Evolutionary conservation across 1,139 yeast species (phyloP).

Genomic region (Blastobotrys aristatus): DNA sequence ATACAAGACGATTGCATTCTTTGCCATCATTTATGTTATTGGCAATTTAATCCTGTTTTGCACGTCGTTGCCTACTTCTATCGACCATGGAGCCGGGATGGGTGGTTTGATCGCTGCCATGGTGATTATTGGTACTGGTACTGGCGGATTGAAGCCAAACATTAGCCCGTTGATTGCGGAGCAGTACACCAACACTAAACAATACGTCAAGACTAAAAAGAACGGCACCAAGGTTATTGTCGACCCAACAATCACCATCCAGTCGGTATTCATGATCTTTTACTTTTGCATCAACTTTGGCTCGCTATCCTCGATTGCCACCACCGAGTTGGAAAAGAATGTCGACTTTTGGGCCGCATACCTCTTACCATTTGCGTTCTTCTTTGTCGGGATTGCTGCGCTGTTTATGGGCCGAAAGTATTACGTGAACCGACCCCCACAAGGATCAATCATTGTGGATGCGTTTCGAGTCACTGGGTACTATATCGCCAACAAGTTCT

Average conservation of each 20-base stretch:
- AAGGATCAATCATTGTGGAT: constrained; percentile 56
- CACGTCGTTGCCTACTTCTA: constrained; percentile 65
- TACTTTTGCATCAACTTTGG: constrained; percentile 81
- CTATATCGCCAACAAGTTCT: constrained; percentile 40
- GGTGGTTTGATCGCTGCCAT: constrained; percentile 56
- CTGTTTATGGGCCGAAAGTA: constrained; percentile 52
- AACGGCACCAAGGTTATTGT: constrained; percentile 64
- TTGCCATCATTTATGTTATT: constrained; percentile 53
- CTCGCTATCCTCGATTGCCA: constrained; percentile 70
- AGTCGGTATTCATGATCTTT: constrained; percentile 70
- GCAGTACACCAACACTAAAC: constrained; percentile 56
- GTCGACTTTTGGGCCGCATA: constrained; percentile 78
- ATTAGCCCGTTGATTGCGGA: constrained; percentile 77
- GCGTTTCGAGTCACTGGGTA: neutral
- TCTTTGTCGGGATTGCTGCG: constrained; percentile 53
- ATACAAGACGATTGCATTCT: constrained; percentile 60
- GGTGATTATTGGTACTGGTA: constrained; percentile 66
- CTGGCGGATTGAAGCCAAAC: constrained; percentile 79
- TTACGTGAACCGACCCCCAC: constrained; percentile 57
- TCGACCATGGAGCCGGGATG: constrained; percentile 39
- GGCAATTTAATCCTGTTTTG: constrained; percentile 62
- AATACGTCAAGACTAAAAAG: constrained; percentile 53
- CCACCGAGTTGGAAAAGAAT: constrained; percentile 64
- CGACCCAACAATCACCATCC: constrained; percentile 66
- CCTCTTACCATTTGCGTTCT: constrained; percentile 61